Evolutionary conservation across 768 basidiomycete species (phyloP).

Genomic region (Chiua virens): DNA sequence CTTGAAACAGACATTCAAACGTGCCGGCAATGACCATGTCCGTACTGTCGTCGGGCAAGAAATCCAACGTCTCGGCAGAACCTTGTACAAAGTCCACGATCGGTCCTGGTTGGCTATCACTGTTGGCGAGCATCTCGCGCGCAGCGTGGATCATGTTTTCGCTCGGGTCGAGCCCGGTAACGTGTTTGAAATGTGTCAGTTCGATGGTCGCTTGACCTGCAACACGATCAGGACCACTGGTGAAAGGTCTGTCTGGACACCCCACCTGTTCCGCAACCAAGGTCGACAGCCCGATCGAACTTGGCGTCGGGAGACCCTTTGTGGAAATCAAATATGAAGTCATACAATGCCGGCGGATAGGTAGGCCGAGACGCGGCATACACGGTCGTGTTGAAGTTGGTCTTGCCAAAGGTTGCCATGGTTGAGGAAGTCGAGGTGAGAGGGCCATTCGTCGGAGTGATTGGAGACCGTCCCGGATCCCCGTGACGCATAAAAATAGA

Average conservation of each 20-base stretch:
- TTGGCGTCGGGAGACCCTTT: constrained; percentile 19
- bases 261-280: constrained; percentile 80
- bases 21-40: constrained; percentile 71
- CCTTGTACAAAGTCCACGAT: constrained; percentile 35
- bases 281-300: constrained; percentile 65
- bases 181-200: constrained; percentile 53
- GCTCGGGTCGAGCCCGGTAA: constrained; percentile 77
- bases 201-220: constrained; percentile 70
- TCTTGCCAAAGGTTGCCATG: constrained; percentile 76
- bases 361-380: constrained; percentile 67
- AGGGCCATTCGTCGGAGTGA: background rate
- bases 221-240: background rate
- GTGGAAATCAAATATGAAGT: constrained; percentile 62
- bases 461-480: background rate
- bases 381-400: constrained; percentile 59
- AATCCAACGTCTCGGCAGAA: constrained; percentile 54
- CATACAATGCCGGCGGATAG: constrained; percentile 66
- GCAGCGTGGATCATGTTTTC: constrained; percentile 66
- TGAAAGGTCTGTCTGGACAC: too few species aligned
- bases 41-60: constrained; percentile 52
- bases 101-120: constrained; percentile 14
- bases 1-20: background rate
- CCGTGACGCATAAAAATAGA: too few species aligned
- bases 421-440: background rate
- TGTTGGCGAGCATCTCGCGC: constrained; percentile 17